Evolutionary conservation across 306 rosid genomes (phyloP).

Genomic region (Canavalia ensiformis): DNA sequence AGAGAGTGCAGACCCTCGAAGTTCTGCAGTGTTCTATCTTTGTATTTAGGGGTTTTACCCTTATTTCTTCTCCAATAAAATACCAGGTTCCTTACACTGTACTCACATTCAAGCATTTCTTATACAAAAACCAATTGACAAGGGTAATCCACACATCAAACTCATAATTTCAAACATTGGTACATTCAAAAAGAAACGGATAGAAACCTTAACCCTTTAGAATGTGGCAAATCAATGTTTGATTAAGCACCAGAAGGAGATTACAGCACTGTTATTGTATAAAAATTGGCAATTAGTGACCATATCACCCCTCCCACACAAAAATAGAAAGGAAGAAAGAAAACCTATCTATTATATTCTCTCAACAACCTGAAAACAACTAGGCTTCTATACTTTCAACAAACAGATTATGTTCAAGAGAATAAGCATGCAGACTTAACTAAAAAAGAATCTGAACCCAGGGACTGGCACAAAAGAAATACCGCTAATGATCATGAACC

Average conservation of each 20-base stretch:
- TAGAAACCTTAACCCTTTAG: not conserved
- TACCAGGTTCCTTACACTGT: no score
- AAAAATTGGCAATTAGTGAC: not conserved
- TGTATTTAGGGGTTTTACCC: no score
- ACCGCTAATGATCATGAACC: not conserved
- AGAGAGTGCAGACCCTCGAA: no score
- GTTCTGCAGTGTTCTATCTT: no score
- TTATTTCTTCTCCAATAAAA: no score
- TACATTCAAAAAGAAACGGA: not conserved
- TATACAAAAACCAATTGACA: not conserved
- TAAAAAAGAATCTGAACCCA: not conserved
- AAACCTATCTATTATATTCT: not conserved
- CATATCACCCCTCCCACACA: no score
- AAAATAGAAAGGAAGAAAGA: no score
- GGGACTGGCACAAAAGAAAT: not conserved
- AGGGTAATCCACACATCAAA: conserved; percentile 9
- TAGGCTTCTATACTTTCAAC: not conserved
- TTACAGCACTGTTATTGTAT: not conserved
- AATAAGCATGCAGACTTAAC: not conserved
- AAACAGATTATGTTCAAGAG: not conserved
- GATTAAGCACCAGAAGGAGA: not conserved
- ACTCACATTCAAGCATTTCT: not conserved
- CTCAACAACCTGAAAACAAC: not conserved
- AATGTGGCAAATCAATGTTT: not conserved
- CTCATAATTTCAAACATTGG: not conserved